Conservation (phyloP, 768 basidiomycete species). For the Mycena indigotica region DNA sequence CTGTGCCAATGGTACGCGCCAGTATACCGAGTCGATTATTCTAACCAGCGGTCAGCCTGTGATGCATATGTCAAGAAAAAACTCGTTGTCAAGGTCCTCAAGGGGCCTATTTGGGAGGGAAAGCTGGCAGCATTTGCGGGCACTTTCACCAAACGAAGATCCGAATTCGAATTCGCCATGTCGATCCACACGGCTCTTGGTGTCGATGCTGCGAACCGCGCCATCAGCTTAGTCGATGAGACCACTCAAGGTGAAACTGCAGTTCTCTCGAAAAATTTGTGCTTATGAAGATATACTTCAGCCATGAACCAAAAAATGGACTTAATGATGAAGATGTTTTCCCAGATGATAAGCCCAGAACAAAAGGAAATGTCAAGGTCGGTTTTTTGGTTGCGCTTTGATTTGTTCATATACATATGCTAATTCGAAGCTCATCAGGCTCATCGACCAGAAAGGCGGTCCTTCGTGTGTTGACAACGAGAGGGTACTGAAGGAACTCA, state of each 20-base stretch:
- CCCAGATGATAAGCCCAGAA: conserved; percentile 24
- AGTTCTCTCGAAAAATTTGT: too few species aligned
- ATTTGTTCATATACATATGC: neutral
- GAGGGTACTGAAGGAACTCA: conserved; percentile 24
- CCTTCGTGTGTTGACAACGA: conserved; percentile 24
- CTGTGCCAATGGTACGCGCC: conserved; percentile 32
- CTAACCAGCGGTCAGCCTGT: too few species aligned
- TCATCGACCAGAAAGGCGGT: conserved; percentile 27
- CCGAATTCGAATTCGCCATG: conserved; percentile 33
- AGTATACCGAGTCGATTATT: too few species aligned
- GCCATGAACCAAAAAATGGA: conserved; percentile 23
- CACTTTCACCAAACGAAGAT: conserved; percentile 27
- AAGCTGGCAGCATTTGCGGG: conserved; percentile 20
- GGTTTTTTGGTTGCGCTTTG: neutral
- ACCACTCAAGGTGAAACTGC: too few species aligned
- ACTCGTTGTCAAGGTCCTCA: conserved; percentile 36
- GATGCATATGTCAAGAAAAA: conserved; percentile 37
- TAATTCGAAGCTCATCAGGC: conserved; percentile 3
- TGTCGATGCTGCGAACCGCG: conserved; percentile 16
- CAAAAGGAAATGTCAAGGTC: conserved; percentile 27
- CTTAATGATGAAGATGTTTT: conserved; percentile 28
- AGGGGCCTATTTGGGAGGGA: conserved; percentile 31
- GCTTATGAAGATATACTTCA: too few species aligned
- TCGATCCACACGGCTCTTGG: conserved; percentile 30
- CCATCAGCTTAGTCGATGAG: conserved; percentile 12